Conservation (phyloP, 2,329 filamentous ascomycete species). For the Epichloe aotearoae region DNA sequence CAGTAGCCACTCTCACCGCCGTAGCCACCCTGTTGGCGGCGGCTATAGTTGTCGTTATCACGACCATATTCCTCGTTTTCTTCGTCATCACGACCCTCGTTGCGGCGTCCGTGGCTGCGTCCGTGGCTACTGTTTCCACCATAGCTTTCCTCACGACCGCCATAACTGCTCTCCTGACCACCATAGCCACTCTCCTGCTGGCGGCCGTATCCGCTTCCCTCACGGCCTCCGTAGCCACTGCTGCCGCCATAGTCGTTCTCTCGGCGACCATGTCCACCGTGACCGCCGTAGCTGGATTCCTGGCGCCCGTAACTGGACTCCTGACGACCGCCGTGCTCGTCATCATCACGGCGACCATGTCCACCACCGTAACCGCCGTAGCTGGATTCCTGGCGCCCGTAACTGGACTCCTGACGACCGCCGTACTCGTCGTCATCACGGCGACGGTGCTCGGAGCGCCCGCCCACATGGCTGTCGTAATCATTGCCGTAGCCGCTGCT, state of each 20-base stretch:
- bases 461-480: slow-evolving; percentile 11
- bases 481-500: slow-evolving; percentile 18
- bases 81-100: slow-evolving; percentile 1
- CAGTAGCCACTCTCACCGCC: slow-evolving; percentile 11
- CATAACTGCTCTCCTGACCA: slow-evolving; percentile 5
- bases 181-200: slow-evolving; percentile 10
- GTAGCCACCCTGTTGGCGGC: slow-evolving; percentile 15
- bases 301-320: slow-evolving; percentile 9
- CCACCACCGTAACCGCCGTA: slow-evolving; percentile 12
- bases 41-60: slow-evolving; percentile 1
- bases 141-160: slow-evolving; percentile 13
- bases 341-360: slow-evolving; percentile 7
- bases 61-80: slow-evolving; percentile 4
- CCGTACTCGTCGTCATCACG: slow-evolving; percentile 7
- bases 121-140: slow-evolving; percentile 8
- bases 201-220: slow-evolving; percentile 6
- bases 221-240: slow-evolving; percentile 6
- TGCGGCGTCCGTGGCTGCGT: slow-evolving; percentile 3
- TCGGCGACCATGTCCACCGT: slow-evolving; percentile 8
- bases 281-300: slow-evolving; percentile 13
- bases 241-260: slow-evolving; percentile 6
- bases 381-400: slow-evolving; percentile 9
- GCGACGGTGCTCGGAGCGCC: slow-evolving; percentile 4
- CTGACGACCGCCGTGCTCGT: slow-evolving; percentile 11
- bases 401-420: slow-evolving; percentile 11